phyloP scores from a whole-genome alignment of 2,329 filamentous ascomycete species.

The Penicillium brevicompactum region DNA sequence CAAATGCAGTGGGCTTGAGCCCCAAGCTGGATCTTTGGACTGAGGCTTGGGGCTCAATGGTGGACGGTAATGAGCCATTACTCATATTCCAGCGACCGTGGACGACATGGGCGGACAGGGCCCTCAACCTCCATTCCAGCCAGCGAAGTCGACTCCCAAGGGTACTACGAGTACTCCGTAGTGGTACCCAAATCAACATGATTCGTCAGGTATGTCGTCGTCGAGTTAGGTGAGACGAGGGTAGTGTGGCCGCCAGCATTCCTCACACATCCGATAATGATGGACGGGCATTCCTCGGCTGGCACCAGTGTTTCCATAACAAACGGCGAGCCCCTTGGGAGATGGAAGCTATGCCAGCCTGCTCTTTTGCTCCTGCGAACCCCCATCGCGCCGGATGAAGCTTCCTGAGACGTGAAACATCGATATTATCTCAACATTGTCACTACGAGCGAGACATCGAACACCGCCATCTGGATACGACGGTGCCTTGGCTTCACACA shows the following conservation, averaged over 20 bases:
- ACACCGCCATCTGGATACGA: background rate
- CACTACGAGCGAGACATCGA: background rate
- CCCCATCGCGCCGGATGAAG: conserved; percentile 6
- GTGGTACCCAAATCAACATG: background rate
- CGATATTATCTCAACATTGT: background rate
- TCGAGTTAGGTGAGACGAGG: conserved; percentile 6
- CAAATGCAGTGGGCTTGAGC: too few species aligned
- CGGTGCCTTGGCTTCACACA: conserved; percentile 1
- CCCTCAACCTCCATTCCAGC: conserved; percentile 8
- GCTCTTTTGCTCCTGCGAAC: conserved; percentile 8
- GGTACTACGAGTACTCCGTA: background rate
- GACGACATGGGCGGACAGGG: background rate
- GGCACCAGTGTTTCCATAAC: conserved; percentile 32
- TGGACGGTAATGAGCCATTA: too few species aligned
- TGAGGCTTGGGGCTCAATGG: too few species aligned
- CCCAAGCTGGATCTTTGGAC: too few species aligned
- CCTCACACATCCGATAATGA: conserved; percentile 28
- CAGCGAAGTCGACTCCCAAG: background rate
- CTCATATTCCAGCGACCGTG: too few species aligned
- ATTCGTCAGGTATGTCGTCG: conserved; percentile 1
- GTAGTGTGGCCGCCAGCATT: conserved; percentile 32
- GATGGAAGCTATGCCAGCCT: conserved; percentile 8
- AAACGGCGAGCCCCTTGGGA: conserved; percentile 23
- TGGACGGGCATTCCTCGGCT: conserved; percentile 34
- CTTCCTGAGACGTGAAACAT: background rate